These are phyloP conservation scores for Populus hybrid DNA, from an alignment of 441 rosid species.

Conservation along the genomic window DNA sequence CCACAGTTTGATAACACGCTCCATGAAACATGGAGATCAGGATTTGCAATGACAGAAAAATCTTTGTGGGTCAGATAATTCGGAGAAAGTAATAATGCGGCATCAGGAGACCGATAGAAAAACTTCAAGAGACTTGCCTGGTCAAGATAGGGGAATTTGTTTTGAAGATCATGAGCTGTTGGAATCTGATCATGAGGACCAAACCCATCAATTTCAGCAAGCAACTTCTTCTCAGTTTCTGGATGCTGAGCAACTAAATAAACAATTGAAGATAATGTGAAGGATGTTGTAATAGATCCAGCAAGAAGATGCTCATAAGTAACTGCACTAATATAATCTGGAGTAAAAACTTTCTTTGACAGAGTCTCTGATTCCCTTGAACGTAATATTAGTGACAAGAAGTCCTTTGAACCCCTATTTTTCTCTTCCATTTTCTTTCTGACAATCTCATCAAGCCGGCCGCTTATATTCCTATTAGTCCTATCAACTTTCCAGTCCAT, in stretches of 20 bases:
- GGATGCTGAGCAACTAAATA: slow-evolving; percentile 74
- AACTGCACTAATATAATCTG: slow-evolving; percentile 75
- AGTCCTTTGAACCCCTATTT: slow-evolving; percentile 58
- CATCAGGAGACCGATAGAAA: not conserved
- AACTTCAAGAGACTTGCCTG: slow-evolving; percentile 45
- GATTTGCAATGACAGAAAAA: not conserved
- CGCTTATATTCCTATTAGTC: slow-evolving; percentile 51
- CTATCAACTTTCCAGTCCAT: slow-evolving; percentile 84
- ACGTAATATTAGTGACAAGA: slow-evolving; percentile 66
- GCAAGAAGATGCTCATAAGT: slow-evolving; percentile 94
- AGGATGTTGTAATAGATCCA: slow-evolving; percentile 84
- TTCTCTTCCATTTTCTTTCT: slow-evolving; percentile 53
- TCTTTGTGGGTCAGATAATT: not conserved
- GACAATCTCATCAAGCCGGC: slow-evolving; percentile 73
- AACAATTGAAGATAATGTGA: slow-evolving; percentile 67
- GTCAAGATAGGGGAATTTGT: slow-evolving; percentile 72
- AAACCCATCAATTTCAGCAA: slow-evolving; percentile 69
- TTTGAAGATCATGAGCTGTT: slow-evolving; percentile 60
- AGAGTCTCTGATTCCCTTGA: slow-evolving; percentile 61
- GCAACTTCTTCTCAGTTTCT: slow-evolving; percentile 65
- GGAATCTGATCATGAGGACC: slow-evolving; percentile 56
- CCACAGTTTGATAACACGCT: not conserved
- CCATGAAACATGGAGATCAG: not conserved
- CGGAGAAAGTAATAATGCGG: not conserved
- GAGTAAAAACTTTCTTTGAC: slow-evolving; percentile 48